Evolutionary conservation across 139 green algal genomes (phyloP).

Genomic region (Chlorella sp.): DNA sequence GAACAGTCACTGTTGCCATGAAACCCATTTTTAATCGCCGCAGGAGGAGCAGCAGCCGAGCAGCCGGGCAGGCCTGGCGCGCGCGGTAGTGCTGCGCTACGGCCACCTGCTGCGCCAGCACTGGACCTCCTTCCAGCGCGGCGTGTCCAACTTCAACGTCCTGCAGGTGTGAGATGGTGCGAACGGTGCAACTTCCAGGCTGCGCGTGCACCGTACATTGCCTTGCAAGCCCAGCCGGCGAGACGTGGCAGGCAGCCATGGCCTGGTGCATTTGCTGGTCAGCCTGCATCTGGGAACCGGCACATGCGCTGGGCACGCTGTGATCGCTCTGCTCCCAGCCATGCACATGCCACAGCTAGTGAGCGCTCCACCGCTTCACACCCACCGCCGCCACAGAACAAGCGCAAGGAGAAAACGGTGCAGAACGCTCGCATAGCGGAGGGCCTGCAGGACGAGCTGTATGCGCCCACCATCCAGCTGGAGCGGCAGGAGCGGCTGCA

Average conservation of each 20-base stretch:
- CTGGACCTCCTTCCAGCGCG: background rate
- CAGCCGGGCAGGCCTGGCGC: background rate
- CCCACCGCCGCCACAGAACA: background rate
- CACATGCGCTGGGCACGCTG: too few species aligned
- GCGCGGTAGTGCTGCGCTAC: background rate
- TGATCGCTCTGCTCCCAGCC: too few species aligned
- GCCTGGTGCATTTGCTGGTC: too few species aligned
- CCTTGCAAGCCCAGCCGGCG: too few species aligned
- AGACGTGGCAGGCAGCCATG: too few species aligned
- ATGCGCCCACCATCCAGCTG: background rate
- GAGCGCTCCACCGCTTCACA: too few species aligned
- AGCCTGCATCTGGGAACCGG: too few species aligned
- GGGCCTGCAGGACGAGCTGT: background rate
- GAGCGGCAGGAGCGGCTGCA: background rate
- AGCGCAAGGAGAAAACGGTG: background rate
- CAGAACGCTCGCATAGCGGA: background rate
- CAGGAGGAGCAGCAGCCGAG: background rate
- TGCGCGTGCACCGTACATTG: too few species aligned
- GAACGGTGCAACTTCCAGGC: too few species aligned
- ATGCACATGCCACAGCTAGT: too few species aligned
- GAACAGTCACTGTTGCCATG: too few species aligned
- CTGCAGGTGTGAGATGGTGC: conserved; percentile 10
- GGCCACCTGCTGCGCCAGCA: background rate
- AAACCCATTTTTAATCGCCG: too few species aligned
- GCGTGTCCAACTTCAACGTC: background rate